These are phyloP conservation scores for Wickerhamomyces ciferrii DNA, from an alignment of 805 yeast genomes.

Conservation along the genomic window DNA sequence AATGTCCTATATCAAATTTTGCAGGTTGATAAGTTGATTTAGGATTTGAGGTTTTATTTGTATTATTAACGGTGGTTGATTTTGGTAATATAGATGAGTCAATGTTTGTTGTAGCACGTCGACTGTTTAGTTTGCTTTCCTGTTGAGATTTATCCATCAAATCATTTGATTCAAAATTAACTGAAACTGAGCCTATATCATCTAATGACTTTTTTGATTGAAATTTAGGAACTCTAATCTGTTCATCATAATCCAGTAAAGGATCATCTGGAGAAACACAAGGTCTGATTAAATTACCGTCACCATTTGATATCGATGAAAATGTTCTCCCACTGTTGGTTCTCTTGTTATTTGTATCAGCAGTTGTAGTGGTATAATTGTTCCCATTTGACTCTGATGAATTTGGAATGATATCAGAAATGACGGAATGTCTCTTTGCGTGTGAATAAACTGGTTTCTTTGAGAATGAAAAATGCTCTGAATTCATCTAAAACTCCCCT, in stretches of 20 bases:
- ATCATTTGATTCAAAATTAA: background rate
- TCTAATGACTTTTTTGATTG: conserved; percentile 1
- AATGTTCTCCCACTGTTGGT: background rate
- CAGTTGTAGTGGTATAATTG: background rate
- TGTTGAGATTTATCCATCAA: background rate
- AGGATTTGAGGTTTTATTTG: background rate
- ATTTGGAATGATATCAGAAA: conserved; percentile 18
- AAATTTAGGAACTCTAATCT: conserved; percentile 24
- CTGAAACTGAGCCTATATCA: conserved; percentile 8
- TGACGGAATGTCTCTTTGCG: conserved; percentile 15
- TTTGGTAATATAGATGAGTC: too few species aligned
- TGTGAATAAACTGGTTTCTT: conserved; percentile 18
- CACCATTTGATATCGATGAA: conserved; percentile 1
- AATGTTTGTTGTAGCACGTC: background rate
- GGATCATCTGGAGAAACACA: conserved; percentile 17
- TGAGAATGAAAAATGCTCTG: conserved; percentile 19
- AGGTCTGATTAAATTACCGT: conserved; percentile 3
- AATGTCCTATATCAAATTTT: conserved; percentile 1
- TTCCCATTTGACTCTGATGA: background rate
- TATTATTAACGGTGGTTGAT: too few species aligned
- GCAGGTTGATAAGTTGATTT: conserved; percentile 4
- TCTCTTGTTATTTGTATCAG: too few species aligned
- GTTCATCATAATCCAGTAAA: conserved; percentile 20
- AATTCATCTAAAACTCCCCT: conserved; percentile 6
- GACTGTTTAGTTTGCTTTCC: background rate